Evolutionary conservation across 306 rosid genomes (phyloP).

Genomic region (Cicer bijugum): DNA sequence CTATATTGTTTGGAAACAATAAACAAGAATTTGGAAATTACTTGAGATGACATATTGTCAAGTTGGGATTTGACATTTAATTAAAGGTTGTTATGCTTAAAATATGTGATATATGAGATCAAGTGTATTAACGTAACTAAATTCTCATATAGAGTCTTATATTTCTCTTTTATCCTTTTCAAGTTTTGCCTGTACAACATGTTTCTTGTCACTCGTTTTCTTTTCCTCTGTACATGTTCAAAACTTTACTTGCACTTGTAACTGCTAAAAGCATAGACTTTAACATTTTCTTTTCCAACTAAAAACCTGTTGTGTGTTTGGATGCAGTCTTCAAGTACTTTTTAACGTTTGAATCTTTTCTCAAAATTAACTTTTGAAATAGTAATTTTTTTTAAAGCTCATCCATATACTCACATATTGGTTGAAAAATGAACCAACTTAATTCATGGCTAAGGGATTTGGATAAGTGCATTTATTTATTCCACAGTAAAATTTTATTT

Average conservation of each 20-base stretch:
- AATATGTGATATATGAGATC: constrained; percentile 14
- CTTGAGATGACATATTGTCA: constrained; percentile 27
- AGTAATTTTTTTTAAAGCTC: not conserved
- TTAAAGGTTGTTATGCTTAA: constrained; percentile 27
- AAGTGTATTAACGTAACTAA: not conserved
- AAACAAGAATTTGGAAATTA: not conserved
- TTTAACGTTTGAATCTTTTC: constrained; percentile 20
- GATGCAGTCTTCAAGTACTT: not conserved
- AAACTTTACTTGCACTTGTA: constrained; percentile 8
- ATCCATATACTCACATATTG: constrained; percentile 9
- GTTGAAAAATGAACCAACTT: constrained; percentile 35
- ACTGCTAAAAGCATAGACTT: constrained; percentile 9
- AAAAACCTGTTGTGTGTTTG: constrained; percentile 29
- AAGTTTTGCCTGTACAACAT: constrained; percentile 11
- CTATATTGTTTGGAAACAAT: constrained; percentile 31
- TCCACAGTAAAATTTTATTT: constrained; percentile 30
- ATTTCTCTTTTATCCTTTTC: constrained; percentile 7
- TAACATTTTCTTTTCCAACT: constrained; percentile 8
- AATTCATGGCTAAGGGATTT: not conserved
- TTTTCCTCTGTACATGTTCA: constrained; percentile 12
- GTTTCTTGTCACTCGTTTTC: constrained; percentile 25
- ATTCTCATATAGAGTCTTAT: constrained; percentile 8
- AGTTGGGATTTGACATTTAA: constrained; percentile 32
- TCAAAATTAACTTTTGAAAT: constrained; percentile 20
- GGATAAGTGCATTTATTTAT: constrained; percentile 28